Percentiles rank a stretch among this genome's conserved stretches.
phyloP scores from a whole-genome alignment of 768 basidiomycete species.

The Cubamyces sp. region DNA sequence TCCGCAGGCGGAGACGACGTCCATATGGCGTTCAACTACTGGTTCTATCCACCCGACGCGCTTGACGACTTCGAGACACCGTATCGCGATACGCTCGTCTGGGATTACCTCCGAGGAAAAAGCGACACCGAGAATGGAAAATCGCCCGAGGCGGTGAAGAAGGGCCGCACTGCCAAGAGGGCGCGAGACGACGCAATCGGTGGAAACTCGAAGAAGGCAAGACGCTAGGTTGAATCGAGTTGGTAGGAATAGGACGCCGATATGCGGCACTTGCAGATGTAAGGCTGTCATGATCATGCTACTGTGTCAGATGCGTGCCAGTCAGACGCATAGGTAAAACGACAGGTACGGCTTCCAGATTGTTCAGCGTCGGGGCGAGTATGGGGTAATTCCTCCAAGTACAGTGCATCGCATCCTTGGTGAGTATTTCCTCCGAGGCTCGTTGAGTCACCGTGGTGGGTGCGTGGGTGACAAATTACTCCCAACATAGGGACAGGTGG shows the following conservation, averaged over 20 bases:
- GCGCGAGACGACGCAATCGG: conserved; percentile 1
- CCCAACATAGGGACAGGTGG: too few species aligned
- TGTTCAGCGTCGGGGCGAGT: neutral
- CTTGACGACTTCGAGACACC: conserved; percentile 32
- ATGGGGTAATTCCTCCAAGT: neutral
- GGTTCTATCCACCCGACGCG: conserved; percentile 39
- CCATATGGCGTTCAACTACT: conserved; percentile 40
- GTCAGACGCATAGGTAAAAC: neutral
- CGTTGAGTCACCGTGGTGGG: neutral
- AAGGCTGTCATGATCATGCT: too few species aligned
- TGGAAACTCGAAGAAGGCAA: conserved; percentile 11
- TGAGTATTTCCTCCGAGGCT: conserved; percentile 1
- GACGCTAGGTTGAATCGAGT: conserved; percentile 3
- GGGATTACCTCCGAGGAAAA: conserved; percentile 30
- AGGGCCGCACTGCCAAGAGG: conserved; percentile 7
- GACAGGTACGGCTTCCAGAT: conserved; percentile 1
- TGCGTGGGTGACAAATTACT: neutral
- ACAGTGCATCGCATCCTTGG: neutral
- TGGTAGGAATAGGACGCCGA: too few species aligned
- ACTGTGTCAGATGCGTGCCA: too few species aligned
- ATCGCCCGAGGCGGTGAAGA: conserved; percentile 3
- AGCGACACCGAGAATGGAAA: neutral
- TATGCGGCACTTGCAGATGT: neutral
- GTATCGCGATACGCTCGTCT: conserved; percentile 33
- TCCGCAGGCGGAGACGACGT: conserved; percentile 17